A percentile compares a stretch with the other conserved stretches of the same genome.
phyloP scores from a whole-genome alignment of 2,329 filamentous ascomycete species.

The Calonectria henricotiae region DNA sequence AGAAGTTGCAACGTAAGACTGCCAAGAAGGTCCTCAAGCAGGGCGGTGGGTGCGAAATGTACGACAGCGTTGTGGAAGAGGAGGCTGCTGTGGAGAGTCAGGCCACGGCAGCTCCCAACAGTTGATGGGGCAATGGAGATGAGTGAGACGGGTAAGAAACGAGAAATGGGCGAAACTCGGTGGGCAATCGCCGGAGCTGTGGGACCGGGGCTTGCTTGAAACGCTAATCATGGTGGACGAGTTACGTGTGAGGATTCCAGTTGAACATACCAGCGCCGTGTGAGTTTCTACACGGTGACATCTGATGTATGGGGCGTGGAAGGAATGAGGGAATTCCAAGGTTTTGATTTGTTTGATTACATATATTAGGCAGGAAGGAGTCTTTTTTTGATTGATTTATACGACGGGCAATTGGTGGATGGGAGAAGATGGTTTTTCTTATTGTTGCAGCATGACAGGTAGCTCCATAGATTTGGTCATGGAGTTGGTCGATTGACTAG shows the following conservation, averaged over 20 bases:
- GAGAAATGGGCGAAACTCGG: not conserved
- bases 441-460: not conserved
- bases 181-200: not conserved
- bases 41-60: conserved; percentile 38
- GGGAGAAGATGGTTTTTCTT: not conserved
- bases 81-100: conserved; percentile 18
- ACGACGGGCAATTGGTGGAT: conserved; percentile 6
- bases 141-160: not conserved
- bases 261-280: conserved; percentile 3
- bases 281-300: conserved; percentile 24
- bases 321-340: conserved; percentile 24
- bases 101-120: conserved; percentile 24
- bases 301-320: conserved; percentile 8
- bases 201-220: conserved; percentile 1
- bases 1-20: conserved; percentile 47
- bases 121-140: conserved; percentile 29
- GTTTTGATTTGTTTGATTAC: conserved; percentile 28
- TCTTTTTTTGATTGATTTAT: not conserved
- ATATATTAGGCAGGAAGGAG: conserved; percentile 16
- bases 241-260: conserved; percentile 25
- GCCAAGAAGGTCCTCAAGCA: conserved; percentile 49
- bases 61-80: conserved; percentile 38
- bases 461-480: not conserved
- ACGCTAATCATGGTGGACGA: conserved; percentile 16
- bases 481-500: not conserved